Percentiles rank a stretch among this genome's conserved stretches.
Conservation (phyloP, 2,329 filamentous ascomycete genomes). For the Exophiala aquamarina region DNA sequence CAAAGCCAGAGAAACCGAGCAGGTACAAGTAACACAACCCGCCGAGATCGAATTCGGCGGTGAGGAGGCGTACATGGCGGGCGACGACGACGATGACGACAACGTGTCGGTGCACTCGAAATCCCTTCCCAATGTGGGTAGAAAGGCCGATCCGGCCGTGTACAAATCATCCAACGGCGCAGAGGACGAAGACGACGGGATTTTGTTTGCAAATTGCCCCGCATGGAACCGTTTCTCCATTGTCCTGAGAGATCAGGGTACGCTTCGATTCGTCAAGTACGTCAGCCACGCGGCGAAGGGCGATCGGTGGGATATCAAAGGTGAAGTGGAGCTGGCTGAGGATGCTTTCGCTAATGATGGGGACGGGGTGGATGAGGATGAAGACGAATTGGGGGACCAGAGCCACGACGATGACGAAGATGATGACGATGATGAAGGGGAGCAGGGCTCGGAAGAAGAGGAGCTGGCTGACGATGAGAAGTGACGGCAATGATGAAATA, state of each 20-base stretch:
- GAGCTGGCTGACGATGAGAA: too few relatives aligned
- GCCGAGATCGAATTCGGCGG: constrained; percentile 39
- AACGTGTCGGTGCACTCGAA: constrained; percentile 27
- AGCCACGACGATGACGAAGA: constrained; percentile 25
- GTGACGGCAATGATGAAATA: too few relatives aligned
- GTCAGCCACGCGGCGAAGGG: constrained; percentile 79
- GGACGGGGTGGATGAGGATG: constrained; percentile 21
- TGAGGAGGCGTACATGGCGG: constrained; percentile 83
- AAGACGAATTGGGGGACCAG: constrained; percentile 18
- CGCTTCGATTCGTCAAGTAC: constrained; percentile 94
- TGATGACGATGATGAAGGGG: constrained; percentile 10
- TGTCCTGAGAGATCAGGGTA: constrained; percentile 81
- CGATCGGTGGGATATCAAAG: constrained; percentile 89
- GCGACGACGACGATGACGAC: constrained; percentile 62
- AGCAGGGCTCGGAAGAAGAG: constrained; percentile 6
- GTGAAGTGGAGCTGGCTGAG: constrained; percentile 56
- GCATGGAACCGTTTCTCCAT: constrained; percentile 90
- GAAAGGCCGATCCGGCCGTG: constrained; percentile 70
- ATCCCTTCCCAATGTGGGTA: constrained; percentile 32
- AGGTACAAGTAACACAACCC: constrained; percentile 34
- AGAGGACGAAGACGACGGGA: constrained; percentile 71
- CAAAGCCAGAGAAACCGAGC: constrained; percentile 32
- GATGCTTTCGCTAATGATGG: constrained; percentile 26
- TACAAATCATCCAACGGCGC: constrained; percentile 67
- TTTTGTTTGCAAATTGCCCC: constrained; percentile 67